Conservation (phyloP, 768 basidiomycete species). For the Myochromella boudieri region DNA sequence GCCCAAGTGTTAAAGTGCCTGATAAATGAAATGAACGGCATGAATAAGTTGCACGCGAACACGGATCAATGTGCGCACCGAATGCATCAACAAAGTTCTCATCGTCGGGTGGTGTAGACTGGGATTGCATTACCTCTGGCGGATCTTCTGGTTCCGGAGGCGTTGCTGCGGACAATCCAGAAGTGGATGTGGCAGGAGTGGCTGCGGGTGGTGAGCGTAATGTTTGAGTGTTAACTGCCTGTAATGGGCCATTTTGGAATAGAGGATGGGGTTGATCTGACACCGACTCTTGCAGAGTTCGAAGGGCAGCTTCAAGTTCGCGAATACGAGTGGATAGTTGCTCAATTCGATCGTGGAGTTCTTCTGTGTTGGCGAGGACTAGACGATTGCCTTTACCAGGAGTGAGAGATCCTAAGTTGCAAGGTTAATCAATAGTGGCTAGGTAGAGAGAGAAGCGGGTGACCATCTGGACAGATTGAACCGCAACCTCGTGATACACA, state of each 20-base stretch:
- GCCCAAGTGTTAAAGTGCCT: conserved; percentile 62
- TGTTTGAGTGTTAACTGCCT: conserved; percentile 5
- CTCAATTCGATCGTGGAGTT: conserved; percentile 68
- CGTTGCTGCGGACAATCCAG: neutral
- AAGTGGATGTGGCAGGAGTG: neutral
- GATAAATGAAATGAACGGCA: conserved; percentile 1
- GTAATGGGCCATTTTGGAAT: conserved; percentile 24
- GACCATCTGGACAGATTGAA: conserved; percentile 77
- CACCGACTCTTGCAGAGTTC: conserved; percentile 43
- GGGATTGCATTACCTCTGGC: neutral
- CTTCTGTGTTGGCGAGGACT: conserved; percentile 67
- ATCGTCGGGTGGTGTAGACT: conserved; percentile 28
- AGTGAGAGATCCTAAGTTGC: conserved; percentile 47
- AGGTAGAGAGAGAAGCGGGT: conserved; percentile 9
- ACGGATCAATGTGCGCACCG: conserved; percentile 32
- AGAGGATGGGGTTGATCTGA: conserved; percentile 53
- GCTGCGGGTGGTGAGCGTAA: neutral
- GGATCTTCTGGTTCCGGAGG: conserved; percentile 3
- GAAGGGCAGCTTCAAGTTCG: conserved; percentile 60
- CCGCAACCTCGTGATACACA: conserved; percentile 76
- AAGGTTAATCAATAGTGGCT: conserved; percentile 1
- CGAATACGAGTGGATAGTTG: conserved; percentile 52
- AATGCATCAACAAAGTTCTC: conserved; percentile 49
- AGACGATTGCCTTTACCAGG: conserved; percentile 64
- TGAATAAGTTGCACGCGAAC: too few species aligned